A percentile compares a stretch with the other conserved stretches of the same genome.
Evolutionary conservation across 2,329 filamentous ascomycete species (phyloP).

Genomic region (Ophiostoma tasmaniense): DNA sequence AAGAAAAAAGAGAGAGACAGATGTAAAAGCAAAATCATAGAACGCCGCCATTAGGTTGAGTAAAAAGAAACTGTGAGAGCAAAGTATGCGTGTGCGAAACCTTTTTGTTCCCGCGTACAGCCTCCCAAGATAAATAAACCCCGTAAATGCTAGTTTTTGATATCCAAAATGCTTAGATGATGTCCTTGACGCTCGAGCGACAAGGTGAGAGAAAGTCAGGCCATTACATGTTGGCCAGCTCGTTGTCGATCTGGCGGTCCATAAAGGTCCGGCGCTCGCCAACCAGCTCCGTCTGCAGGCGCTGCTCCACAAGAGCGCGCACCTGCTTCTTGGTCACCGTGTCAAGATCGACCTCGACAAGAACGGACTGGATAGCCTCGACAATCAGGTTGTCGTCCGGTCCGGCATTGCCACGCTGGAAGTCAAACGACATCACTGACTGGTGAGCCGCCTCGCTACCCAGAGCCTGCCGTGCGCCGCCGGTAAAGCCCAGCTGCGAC

Average conservation of each 20-base stretch:
- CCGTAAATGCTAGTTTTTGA: conserved; percentile 3
- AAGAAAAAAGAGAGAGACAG: not conserved
- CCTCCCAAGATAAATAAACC: not conserved
- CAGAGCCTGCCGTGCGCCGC: conserved; percentile 40
- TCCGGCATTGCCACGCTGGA: conserved; percentile 51
- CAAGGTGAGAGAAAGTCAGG: not conserved
- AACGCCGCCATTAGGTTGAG: conserved; percentile 1
- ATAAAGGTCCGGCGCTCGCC: conserved; percentile 84
- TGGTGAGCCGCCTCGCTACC: conserved; percentile 36
- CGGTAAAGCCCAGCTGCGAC: conserved; percentile 39
- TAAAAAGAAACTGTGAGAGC: not conserved
- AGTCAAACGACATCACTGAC: conserved; percentile 50
- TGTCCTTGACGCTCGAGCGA: not conserved
- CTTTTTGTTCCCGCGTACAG: not conserved
- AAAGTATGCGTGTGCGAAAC: not conserved
- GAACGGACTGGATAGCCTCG: conserved; percentile 72
- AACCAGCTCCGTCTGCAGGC: conserved; percentile 77
- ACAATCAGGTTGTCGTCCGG: conserved; percentile 74
- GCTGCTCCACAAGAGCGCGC: conserved; percentile 81
- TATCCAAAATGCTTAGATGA: not conserved
- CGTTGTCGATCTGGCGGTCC: conserved; percentile 85
- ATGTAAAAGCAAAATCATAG: not conserved
- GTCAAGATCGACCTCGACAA: conserved; percentile 85
- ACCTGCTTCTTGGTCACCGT: conserved; percentile 99
- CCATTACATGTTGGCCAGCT: conserved; percentile 80